Evolutionary conservation across 805 yeast genomes (phyloP), one percentile per base, ranked within the genome.

Genomic region (Kuraishia piskuri): DNA sequence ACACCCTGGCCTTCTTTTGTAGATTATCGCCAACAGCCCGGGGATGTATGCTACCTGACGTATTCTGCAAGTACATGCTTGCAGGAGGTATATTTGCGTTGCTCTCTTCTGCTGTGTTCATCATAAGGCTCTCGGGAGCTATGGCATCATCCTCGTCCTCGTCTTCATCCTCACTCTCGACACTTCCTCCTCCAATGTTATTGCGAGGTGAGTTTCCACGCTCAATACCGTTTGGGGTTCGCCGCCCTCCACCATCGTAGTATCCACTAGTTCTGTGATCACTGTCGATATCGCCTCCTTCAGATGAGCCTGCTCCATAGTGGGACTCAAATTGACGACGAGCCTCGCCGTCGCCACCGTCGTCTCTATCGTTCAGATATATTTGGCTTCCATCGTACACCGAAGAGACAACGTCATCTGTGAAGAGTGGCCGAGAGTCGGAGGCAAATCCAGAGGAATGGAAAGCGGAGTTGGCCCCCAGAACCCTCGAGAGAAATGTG

Each of bases 401-500:
- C 5, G 22, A 37, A 25, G 51, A 40, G 22, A 45, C 25, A 14
- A 50, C 56, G 20, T 59, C 63, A 23, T 55, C 59, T 3, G 59
- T 54, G 31, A 59, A 53, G 19, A 69, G 57, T 7, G 74, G 74
- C 22, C 62, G 60, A 14, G 61, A 61, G 45, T 54, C 60, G 1
- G 60, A 52, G 12, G 46, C 25, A 31, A 31, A 31, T n/a, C 40
- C 40, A 25, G 52, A 49, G 5, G 57, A 52, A 24, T 57, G 60
- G 46, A 58, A 61, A 3, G 65, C 62, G 9, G 74, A 70, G 46
- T 66, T 63, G 50, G 69, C 63, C 3, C 87, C 88, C 66, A 83
- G 82, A 22, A 83, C 85, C 46, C 88, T 71, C 9, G 86, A 81
- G 55, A 83, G 70, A 60, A 83, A 83, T 5, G 87, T 83, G 59